Percentiles rank a stretch among this genome's conserved stretches.
These are phyloP conservation scores for Melampsora abietis-canadensis DNA, from an alignment of 1,284 basidiomycete species.

Conservation along the genomic window DNA sequence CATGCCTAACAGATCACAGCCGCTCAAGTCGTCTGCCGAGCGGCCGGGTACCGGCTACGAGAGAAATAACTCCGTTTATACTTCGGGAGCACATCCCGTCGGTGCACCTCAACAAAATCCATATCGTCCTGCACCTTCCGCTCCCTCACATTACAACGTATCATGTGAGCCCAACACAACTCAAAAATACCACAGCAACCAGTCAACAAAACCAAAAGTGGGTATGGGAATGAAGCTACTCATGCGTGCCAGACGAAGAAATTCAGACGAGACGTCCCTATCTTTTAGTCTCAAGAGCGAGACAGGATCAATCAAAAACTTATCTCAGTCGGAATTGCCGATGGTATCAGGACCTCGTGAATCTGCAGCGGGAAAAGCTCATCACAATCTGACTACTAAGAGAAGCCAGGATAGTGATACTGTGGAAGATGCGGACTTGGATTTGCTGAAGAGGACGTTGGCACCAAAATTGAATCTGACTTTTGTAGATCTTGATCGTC, in stretches of 20 bases:
- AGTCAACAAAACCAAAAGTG: not conserved
- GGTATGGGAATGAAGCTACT: conserved; percentile 5
- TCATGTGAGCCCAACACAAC: not conserved
- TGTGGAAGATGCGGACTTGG: not conserved
- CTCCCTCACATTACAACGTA: not conserved
- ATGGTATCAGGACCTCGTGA: too few relatives aligned
- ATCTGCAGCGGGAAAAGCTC: too few relatives aligned
- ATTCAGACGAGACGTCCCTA: too few relatives aligned
- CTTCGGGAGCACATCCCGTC: too few relatives aligned
- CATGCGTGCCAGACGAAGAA: not conserved
- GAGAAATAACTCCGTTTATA: too few relatives aligned
- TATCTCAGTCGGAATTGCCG: too few relatives aligned
- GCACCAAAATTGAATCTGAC: conserved; percentile 39
- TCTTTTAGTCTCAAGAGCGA: too few relatives aligned
- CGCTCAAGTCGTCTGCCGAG: not conserved
- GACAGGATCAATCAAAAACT: too few relatives aligned
- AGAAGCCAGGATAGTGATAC: not conserved
- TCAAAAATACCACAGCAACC: not conserved
- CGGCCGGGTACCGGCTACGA: not conserved
- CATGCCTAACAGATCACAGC: not conserved
- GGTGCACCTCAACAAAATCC: too few relatives aligned
- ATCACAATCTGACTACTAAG: too few relatives aligned
- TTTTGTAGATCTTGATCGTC: conserved; percentile 43
- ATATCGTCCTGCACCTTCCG: too few relatives aligned
- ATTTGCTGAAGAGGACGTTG: conserved; percentile 21